Evolutionary conservation across 2,329 filamentous ascomycete species (phyloP).

Genomic region (Diplodia intermedia): DNA sequence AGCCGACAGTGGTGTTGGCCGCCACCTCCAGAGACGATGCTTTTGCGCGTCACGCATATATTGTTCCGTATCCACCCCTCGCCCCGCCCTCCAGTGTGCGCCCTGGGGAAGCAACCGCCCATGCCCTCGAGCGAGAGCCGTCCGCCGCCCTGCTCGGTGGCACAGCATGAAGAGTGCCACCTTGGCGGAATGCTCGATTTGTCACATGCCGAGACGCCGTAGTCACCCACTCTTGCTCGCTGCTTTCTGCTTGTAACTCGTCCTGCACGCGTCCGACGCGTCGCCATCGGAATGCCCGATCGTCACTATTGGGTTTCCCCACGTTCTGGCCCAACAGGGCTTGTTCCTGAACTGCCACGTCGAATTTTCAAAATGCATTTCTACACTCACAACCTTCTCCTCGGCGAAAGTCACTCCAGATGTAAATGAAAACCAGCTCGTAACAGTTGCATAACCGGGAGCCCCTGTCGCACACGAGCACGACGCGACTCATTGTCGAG

Average conservation of each 20-base stretch:
- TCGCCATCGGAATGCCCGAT: slow-evolving; percentile 21
- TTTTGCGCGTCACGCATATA: slow-evolving; percentile 21
- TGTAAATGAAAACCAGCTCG: neutral
- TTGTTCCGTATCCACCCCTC: slow-evolving; percentile 4
- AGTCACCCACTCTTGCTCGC: neutral
- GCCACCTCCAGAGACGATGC: slow-evolving; percentile 6
- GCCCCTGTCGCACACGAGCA: neutral
- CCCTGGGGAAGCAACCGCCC: slow-evolving; percentile 1
- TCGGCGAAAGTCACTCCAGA: neutral
- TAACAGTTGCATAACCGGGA: neutral
- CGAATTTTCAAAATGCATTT: neutral
- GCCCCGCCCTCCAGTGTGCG: no score
- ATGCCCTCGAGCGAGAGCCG: neutral
- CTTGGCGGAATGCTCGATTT: slow-evolving; percentile 22
- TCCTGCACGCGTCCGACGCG: slow-evolving; percentile 6
- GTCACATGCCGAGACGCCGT: slow-evolving; percentile 15
- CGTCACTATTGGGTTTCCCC: neutral
- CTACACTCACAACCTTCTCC: neutral
- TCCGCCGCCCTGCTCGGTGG: neutral
- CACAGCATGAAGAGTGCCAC: slow-evolving; percentile 22
- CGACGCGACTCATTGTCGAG: no score
- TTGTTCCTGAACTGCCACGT: no score
- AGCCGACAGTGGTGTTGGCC: slow-evolving; percentile 16
- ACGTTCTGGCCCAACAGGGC: neutral
- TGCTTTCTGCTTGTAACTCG: neutral